Evolutionary conservation across 2,329 filamentous ascomycete species (phyloP).

Genomic region (Botrytis cinerea): DNA sequence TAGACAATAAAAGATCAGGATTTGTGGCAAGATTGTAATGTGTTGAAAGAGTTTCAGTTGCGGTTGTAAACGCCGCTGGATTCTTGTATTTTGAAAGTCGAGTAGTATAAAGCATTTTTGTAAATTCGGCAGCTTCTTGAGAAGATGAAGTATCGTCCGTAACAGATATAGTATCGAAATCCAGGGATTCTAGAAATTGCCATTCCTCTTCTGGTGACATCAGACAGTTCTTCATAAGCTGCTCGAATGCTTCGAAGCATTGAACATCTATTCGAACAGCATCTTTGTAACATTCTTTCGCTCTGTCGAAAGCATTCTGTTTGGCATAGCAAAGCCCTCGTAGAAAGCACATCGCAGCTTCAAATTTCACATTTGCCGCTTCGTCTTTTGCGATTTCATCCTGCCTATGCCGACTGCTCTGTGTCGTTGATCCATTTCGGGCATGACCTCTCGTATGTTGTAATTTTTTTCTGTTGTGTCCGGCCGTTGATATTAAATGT

Average conservation of each 20-base stretch:
- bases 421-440: conserved; percentile 53
- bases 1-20: conserved; percentile 84
- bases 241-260: conserved; percentile 97
- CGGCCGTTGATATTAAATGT: conserved; percentile 70
- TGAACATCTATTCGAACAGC: conserved; percentile 96
- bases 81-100: conserved; percentile 94
- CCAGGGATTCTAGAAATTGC: conserved; percentile 69
- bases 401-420: conserved; percentile 36
- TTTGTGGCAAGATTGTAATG: conserved; percentile 89
- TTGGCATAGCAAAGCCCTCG: conserved; percentile 93
- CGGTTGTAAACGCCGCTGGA: conserved; percentile 76
- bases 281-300: conserved; percentile 98
- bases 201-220: conserved; percentile 76
- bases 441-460: conserved; percentile 61
- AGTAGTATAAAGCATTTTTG: conserved; percentile 94
- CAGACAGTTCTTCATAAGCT: conserved; percentile 94
- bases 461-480: conserved; percentile 67
- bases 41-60: conserved; percentile 87
- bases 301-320: conserved; percentile 94
- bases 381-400: conserved; percentile 58
- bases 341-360: conserved; percentile 96
- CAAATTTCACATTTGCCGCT: conserved; percentile 75
- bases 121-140: conserved; percentile 90
- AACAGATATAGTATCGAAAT: conserved; percentile 81
- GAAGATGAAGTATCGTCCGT: conserved; percentile 65